Percentiles rank a stretch among this genome's conserved stretches.
Evolutionary conservation across 306 rosid genomes (phyloP).

Genomic region (Rosa multiflora): DNA sequence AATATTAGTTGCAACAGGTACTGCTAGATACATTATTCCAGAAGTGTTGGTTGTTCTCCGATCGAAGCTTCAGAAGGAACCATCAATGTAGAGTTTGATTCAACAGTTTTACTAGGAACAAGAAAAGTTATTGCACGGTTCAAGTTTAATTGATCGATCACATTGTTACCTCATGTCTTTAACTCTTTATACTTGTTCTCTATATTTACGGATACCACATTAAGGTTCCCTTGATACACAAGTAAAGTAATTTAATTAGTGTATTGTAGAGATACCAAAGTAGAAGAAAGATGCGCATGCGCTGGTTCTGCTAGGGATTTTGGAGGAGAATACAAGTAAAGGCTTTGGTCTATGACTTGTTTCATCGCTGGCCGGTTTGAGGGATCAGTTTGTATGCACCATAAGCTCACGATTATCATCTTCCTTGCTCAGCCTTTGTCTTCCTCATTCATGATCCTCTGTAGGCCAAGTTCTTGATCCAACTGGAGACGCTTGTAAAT

Average conservation of each 20-base stretch:
- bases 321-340: slow-evolving; percentile 17
- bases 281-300: neutral
- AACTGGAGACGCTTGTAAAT: slow-evolving; percentile 31
- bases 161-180: too few species aligned
- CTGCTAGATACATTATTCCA: too few species aligned
- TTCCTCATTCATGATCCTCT: slow-evolving; percentile 9
- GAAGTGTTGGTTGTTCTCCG: too few species aligned
- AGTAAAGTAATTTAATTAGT: neutral
- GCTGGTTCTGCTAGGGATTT: neutral
- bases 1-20: too few species aligned
- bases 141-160: too few species aligned
- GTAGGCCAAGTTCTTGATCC: slow-evolving; percentile 25
- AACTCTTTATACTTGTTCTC: too few species aligned
- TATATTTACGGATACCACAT: too few species aligned
- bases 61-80: too few species aligned
- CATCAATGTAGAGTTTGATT: too few species aligned
- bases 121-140: too few species aligned
- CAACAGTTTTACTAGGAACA: too few species aligned
- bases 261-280: neutral
- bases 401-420: slow-evolving; percentile 33
- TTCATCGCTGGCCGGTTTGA: slow-evolving; percentile 28
- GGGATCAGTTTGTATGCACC: slow-evolving; percentile 32
- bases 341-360: slow-evolving; percentile 39
- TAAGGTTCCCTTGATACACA: too few species aligned
- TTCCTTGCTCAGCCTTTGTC: slow-evolving; percentile 29